A percentile compares a stretch with the other conserved stretches of the same genome.
Conservation (phyloP, 75 land plant genomes). For the Ceratopteris richardii region DNA sequence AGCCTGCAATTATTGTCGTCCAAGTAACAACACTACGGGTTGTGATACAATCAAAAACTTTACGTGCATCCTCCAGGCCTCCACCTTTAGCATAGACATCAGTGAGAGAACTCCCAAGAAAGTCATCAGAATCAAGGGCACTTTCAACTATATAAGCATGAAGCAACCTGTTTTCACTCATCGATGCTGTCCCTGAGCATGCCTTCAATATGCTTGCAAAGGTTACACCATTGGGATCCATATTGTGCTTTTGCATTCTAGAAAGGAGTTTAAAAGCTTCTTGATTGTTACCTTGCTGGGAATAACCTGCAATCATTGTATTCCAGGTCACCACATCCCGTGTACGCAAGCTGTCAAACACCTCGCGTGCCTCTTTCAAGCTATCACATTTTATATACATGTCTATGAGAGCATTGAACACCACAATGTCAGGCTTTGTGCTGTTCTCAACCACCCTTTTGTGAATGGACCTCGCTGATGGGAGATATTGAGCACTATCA, state of each 20-base stretch:
- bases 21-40: slow-evolving; percentile 33
- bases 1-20: slow-evolving; percentile 58
- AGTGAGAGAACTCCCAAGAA: slow-evolving; percentile 38
- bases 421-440: slow-evolving; percentile 26
- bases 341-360: slow-evolving; percentile 30
- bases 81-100: slow-evolving; percentile 67
- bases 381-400: slow-evolving; percentile 42
- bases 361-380: slow-evolving; percentile 20
- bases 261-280: slow-evolving; percentile 39
- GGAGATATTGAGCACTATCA: slow-evolving; percentile 11
- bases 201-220: slow-evolving; percentile 39
- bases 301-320: slow-evolving; percentile 46
- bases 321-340: slow-evolving; percentile 68
- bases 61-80: slow-evolving; percentile 23
- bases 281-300: slow-evolving; percentile 32
- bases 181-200: slow-evolving; percentile 27
- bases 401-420: slow-evolving; percentile 38
- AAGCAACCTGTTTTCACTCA: slow-evolving; percentile 48
- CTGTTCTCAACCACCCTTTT: slow-evolving; percentile 28
- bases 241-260: slow-evolving; percentile 20
- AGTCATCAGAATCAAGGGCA: slow-evolving; percentile 25
- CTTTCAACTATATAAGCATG: slow-evolving; percentile 38
- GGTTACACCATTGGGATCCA: slow-evolving; percentile 36
- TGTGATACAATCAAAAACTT: slow-evolving; percentile 24
- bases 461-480: slow-evolving; percentile 34